Conservation (phyloP, 2,329 filamentous ascomycete species). For the Pseudonectria foliicola region DNA sequence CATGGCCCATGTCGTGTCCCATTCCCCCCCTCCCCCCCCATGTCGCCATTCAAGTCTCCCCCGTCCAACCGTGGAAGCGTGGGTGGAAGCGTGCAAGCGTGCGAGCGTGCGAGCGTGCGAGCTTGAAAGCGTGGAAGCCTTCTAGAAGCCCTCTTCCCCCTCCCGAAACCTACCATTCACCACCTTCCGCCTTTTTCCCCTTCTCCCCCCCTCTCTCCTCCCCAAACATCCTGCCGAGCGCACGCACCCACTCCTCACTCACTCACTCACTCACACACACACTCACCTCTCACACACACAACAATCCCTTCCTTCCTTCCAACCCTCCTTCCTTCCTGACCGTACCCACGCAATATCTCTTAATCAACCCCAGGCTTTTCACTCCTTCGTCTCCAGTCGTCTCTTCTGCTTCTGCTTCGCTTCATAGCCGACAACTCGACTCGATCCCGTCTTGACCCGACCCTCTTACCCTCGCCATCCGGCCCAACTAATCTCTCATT, state of each 20-base stretch:
- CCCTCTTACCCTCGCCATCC: constrained; percentile 1
- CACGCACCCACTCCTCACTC: neutral
- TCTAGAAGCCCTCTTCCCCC: constrained; percentile 21
- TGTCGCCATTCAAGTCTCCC: too few relatives aligned
- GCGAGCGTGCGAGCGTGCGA: too few relatives aligned
- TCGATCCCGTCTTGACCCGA: constrained; percentile 13
- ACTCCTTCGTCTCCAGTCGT: constrained; percentile 2
- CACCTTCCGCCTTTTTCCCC: constrained; percentile 5
- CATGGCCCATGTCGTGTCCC: too few relatives aligned
- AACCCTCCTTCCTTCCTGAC: too few relatives aligned
- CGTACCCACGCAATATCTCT: too few relatives aligned
- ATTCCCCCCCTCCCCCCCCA: too few relatives aligned
- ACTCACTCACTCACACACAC: neutral
- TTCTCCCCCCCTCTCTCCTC: constrained; percentile 5
- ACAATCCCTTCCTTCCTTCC: neutral
- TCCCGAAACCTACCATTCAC: constrained; percentile 3
- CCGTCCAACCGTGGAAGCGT: too few relatives aligned
- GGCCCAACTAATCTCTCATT: constrained; percentile 7
- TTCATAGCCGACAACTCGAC: constrained; percentile 3
- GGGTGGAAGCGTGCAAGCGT: too few relatives aligned
- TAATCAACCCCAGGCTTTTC: constrained; percentile 2
- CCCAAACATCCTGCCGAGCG: neutral
- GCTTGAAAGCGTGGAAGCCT: constrained; percentile 22
- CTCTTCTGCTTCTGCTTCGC: constrained; percentile 1
- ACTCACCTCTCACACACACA: neutral